Conservation (phyloP, 768 basidiomycete species). For the Russula lepida region DNA sequence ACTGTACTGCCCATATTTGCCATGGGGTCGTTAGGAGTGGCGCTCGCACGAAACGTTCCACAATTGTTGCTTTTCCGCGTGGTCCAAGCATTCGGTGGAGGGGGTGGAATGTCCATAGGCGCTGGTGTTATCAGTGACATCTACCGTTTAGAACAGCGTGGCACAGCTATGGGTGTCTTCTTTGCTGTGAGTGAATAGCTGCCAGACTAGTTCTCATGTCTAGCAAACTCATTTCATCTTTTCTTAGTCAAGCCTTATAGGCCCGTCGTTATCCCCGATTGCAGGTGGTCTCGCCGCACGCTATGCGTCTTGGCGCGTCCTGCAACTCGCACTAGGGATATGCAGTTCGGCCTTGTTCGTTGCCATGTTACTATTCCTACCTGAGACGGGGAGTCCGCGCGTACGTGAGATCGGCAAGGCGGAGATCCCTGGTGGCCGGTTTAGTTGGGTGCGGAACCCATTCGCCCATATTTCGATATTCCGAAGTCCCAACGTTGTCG, state of each 20-base stretch:
- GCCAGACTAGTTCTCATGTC: no score
- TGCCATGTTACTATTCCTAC: slow-evolving; percentile 40
- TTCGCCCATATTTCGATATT: slow-evolving; percentile 43
- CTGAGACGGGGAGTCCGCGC: slow-evolving; percentile 61
- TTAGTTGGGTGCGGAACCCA: slow-evolving; percentile 48
- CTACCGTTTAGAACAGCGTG: slow-evolving; percentile 53
- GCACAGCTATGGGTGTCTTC: slow-evolving; percentile 52
- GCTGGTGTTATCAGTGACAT: slow-evolving; percentile 59
- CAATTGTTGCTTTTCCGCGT: slow-evolving; percentile 53
- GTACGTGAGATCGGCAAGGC: slow-evolving; percentile 44
- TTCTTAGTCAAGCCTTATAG: slow-evolving; percentile 43
- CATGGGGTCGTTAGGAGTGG: slow-evolving; percentile 53
- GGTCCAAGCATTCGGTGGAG: slow-evolving; percentile 57
- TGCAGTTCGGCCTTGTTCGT: slow-evolving; percentile 35
- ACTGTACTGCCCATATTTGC: slow-evolving; percentile 49
- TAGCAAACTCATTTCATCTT: not conserved
- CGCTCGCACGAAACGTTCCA: slow-evolving; percentile 34
- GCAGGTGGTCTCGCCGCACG: slow-evolving; percentile 48
- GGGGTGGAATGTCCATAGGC: slow-evolving; percentile 47
- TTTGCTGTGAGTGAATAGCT: slow-evolving; percentile 40
- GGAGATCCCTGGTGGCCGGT: slow-evolving; percentile 11
- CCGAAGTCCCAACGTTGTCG: slow-evolving; percentile 50
- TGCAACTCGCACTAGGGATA: slow-evolving; percentile 42
- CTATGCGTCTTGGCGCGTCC: slow-evolving; percentile 58
- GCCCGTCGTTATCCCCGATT: slow-evolving; percentile 54